Evolutionary conservation across 768 basidiomycete genomes (phyloP), one percentile per base, ranked within the genome.

Genomic region (Panellus pusillus): DNA sequence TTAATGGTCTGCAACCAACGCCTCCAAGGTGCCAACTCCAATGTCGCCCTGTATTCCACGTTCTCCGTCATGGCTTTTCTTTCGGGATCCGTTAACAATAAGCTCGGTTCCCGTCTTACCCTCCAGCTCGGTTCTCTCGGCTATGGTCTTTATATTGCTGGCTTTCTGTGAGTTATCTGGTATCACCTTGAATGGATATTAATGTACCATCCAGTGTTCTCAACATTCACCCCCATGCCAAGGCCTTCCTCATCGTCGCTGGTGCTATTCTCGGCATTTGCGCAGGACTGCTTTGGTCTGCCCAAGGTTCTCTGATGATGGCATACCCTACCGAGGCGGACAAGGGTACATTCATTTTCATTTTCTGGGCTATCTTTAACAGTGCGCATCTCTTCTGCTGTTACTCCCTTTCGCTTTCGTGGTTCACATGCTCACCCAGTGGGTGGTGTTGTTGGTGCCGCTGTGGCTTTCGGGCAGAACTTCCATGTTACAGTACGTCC

Each of bases 351-450:
- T 91, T 79, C 69, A 90, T 93, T 47, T 84, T 79, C 37, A 81
- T 90, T 42, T 93, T 92, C 71, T 93, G 91, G 91, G 71, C 79
- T 39, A 87, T 92, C 56, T 93, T 93, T 73, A 91, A 92, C 62
- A 56, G 32, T 35, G 7, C 11, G 32, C 32, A 11, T 35, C 8
- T 14, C 31, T 13, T 14, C 8, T 35, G n/a, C n/a, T n/a, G n/a
- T 6, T 24, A 6, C 24, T 35, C 3, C 8, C 32, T 2, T 2
- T 14, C 9, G 14, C 32, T 35, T 35, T 3, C 9, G 3, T 3
- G 3, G 9, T 35, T 11, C 32, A 35, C 32, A 35, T 24, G 24
- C 24, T 6, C 24, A 35, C 3, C 7, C 14, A 35, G 32, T 91
- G 18, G 89, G 89, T 27, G 84, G 84, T 42, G 87, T 93, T 43